Evolutionary conservation across 352 stramenopile genomes (phyloP).

Genomic region (Phytophthora macrochlamydospora): DNA sequence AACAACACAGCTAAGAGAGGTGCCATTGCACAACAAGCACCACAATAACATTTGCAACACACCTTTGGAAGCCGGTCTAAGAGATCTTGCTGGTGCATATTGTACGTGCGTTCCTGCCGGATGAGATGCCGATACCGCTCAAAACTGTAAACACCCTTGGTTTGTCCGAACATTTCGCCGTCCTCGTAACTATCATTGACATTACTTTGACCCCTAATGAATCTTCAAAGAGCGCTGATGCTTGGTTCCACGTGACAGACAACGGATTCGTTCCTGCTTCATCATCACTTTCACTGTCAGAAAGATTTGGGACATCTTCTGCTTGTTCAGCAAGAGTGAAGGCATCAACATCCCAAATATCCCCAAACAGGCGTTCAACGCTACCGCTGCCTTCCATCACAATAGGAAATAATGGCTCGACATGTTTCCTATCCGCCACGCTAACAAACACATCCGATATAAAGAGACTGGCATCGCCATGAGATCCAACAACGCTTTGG

Average conservation of each 20-base stretch:
- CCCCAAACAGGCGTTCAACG: conserved; percentile 17
- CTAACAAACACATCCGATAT: conserved; percentile 30
- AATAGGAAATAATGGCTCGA: conserved; percentile 16
- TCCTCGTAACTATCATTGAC: conserved; percentile 26
- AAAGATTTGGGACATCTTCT: conserved; percentile 60
- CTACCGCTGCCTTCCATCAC: neutral
- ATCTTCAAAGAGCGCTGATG: conserved; percentile 26
- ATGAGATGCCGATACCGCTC: conserved; percentile 63
- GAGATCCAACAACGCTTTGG: conserved; percentile 34
- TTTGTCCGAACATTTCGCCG: conserved; percentile 45
- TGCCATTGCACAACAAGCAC: conserved; percentile 7
- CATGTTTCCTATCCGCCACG: conserved; percentile 21
- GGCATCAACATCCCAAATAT: conserved; percentile 63
- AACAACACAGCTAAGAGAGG: conserved; percentile 10
- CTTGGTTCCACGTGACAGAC: conserved; percentile 22
- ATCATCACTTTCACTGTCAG: conserved; percentile 81
- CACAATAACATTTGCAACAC: conserved; percentile 12
- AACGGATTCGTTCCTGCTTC: conserved; percentile 36
- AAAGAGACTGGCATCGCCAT: conserved; percentile 18
- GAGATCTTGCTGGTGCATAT: conserved; percentile 49
- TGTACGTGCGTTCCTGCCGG: conserved; percentile 64
- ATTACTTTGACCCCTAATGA: conserved; percentile 24
- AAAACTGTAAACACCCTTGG: conserved; percentile 47
- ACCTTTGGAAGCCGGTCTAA: conserved; percentile 64
- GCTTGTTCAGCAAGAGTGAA: conserved; percentile 25